These are phyloP conservation scores for Podaxis pistillaris DNA, from an alignment of 768 basidiomycete genomes.

Conservation along the genomic window DNA sequence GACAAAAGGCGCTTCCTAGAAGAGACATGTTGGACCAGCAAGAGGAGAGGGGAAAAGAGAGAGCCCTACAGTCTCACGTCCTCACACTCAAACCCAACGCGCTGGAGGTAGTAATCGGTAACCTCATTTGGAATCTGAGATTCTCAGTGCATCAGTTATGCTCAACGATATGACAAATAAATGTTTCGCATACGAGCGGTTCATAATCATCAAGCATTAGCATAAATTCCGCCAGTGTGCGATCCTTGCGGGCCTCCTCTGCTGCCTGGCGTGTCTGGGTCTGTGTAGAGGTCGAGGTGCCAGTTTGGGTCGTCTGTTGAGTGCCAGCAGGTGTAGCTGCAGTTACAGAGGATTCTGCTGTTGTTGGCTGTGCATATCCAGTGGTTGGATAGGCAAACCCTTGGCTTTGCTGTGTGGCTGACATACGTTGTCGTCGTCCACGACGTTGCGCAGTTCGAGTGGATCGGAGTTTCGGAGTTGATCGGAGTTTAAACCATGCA, in stretches of 20 bases:
- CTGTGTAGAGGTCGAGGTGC: slow-evolving; percentile 34
- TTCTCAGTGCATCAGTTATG: background rate
- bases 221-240: slow-evolving; percentile 90
- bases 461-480: slow-evolving; percentile 34
- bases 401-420: slow-evolving; percentile 28
- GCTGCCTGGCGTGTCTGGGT: slow-evolving; percentile 63
- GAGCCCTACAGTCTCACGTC: slow-evolving; percentile 77
- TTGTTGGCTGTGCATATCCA: background rate
- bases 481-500: slow-evolving; percentile 17
- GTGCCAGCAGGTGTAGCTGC: slow-evolving; percentile 16
- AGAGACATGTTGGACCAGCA: background rate
- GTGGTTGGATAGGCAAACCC: slow-evolving; percentile 8
- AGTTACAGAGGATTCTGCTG: slow-evolving; percentile 19
- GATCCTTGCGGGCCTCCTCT: slow-evolving; percentile 84
- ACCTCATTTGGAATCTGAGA: slow-evolving; percentile 94
- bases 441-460: slow-evolving; percentile 13
- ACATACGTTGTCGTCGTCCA: slow-evolving; percentile 25
- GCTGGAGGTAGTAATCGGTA: slow-evolving; percentile 95
- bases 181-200: slow-evolving; percentile 63
- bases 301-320: slow-evolving; percentile 26
- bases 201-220: slow-evolving; percentile 97
- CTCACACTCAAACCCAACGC: slow-evolving; percentile 93
- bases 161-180: background rate
- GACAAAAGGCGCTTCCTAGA: slow-evolving; percentile 90
- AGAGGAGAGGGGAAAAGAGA: background rate